Base-by-base conservation (phyloP, 208 protist genomes). In the Phytomonas francai region DNA sequence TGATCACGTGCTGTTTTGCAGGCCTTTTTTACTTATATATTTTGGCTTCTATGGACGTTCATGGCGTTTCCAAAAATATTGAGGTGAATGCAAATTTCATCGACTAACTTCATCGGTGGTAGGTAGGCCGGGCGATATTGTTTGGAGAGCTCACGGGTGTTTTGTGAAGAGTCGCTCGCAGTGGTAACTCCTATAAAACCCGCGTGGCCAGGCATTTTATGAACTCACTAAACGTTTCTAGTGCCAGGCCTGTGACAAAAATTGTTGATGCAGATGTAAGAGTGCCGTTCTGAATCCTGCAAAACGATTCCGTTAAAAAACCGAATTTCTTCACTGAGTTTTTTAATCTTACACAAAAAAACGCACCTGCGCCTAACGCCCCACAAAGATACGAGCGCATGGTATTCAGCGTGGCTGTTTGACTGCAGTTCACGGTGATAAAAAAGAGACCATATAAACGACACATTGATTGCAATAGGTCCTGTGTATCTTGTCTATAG, bases 391-490 rank as follows among this genome's bases (percentile, higher is more conserved):
- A 62, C 4, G 73, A 70, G 9, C 66, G 58, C 28, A 92, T 56
- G 0, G 71, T 72, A 36, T 81, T 74, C 19, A 80, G 60, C 1
- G 79, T 49, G 12, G 84, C 70, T 30, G 67, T 51, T 16, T 69
- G 28, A 45, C 79, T 76, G 36, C 81, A 85, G 63, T 89, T 84
- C n/a, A 92, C 51, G 29, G 68, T 75, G 54, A 81, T 71, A 34
- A 84, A 80, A 72, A 87, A 88, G 51, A 84, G 74, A 9, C 90
- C 90, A 33, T 84, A 64, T 66, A 91, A 33, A 27, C 60, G 45
- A 25, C 45, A 54, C 45, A 54, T 25, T 54, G 45, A 54, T 25
- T 54, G 45, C 45, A 54, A 22, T 54, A 54, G 6, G 1, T 5
- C 25, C 19, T 54, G 45, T 54, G 45, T 54, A 12, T 54, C 45